Percentiles rank a stretch among this genome's conserved stretches.
phyloP scores from a whole-genome alignment of 2,329 filamentous ascomycete genomes.

The Akanthomyces uredinophilus region DNA sequence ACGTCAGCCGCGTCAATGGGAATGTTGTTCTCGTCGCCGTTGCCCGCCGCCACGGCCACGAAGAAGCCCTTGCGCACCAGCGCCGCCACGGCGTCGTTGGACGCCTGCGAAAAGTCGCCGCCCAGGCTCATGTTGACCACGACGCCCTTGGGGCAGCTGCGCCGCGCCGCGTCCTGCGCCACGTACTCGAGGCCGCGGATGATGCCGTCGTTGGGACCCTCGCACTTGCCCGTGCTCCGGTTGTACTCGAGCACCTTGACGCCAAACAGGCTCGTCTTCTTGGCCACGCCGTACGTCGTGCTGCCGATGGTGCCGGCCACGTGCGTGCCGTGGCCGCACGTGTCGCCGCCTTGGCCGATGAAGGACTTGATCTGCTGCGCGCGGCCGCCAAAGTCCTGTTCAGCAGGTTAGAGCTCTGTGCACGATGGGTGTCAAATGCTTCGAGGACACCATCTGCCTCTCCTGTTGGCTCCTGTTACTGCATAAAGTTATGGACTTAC shows the following conservation, averaged over 20 bases:
- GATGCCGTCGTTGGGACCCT: conserved; percentile 17
- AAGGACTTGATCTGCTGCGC: conserved; percentile 16
- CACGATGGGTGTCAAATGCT: neutral
- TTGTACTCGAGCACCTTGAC: conserved; percentile 34
- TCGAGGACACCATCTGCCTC: neutral
- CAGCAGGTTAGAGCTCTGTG: neutral
- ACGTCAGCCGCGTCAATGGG: conserved; percentile 10
- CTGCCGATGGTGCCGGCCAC: conserved; percentile 22
- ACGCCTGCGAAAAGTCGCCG: conserved; percentile 14
- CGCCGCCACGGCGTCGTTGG: conserved; percentile 32
- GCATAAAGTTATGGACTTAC: conserved; percentile 22
- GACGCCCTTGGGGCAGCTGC: conserved; percentile 25
- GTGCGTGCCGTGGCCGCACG: conserved; percentile 33
- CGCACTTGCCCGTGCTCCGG: conserved; percentile 2
- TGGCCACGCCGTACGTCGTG: conserved; percentile 27
- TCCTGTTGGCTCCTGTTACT: neutral
- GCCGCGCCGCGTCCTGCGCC: conserved; percentile 24
- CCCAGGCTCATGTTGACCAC: conserved; percentile 40
- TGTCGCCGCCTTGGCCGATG: conserved; percentile 15
- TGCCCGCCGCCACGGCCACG: conserved; percentile 20
- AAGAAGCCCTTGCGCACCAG: conserved; percentile 18
- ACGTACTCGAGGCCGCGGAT: conserved; percentile 29
- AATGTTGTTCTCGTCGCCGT: neutral
- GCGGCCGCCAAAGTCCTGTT: conserved; percentile 22
- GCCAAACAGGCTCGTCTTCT: conserved; percentile 33